Evolutionary conservation across 805 yeast genomes (phyloP).

Genomic region (Lachancea meyersii): DNA sequence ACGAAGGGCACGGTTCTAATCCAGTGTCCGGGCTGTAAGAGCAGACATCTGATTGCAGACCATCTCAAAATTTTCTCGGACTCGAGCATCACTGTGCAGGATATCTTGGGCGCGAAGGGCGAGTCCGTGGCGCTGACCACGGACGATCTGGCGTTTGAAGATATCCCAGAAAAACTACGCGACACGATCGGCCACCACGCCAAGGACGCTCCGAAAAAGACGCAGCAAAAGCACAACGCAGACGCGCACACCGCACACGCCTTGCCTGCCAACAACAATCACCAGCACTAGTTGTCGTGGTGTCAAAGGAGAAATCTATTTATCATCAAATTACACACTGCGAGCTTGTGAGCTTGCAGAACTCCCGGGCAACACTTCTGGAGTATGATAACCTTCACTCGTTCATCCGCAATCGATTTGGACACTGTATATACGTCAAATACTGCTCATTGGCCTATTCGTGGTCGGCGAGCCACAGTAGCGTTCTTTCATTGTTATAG

Average conservation of each 20-base stretch:
- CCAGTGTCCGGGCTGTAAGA: slow-evolving; percentile 87
- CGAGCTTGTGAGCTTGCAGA: too few species aligned
- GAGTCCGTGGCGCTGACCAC: slow-evolving; percentile 60
- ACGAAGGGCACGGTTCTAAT: slow-evolving; percentile 78
- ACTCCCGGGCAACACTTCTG: too few species aligned
- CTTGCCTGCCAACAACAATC: slow-evolving; percentile 10
- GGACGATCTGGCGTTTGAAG: slow-evolving; percentile 54
- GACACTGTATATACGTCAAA: too few species aligned
- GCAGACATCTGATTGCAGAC: slow-evolving; percentile 87
- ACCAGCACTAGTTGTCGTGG: background rate
- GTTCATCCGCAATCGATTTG: background rate
- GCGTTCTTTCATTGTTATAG: background rate
- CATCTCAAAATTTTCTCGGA: slow-evolving; percentile 81
- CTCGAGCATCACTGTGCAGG: slow-evolving; percentile 64
- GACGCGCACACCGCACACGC: slow-evolving; percentile 18
- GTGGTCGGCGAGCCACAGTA: background rate
- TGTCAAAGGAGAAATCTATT: background rate
- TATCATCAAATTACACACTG: too few species aligned
- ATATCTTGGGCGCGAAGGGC: slow-evolving; percentile 68
- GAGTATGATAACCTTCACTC: too few species aligned
- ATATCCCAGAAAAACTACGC: slow-evolving; percentile 30
- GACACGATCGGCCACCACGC: slow-evolving; percentile 56
- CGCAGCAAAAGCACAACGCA: slow-evolving; percentile 16
- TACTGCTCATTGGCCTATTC: too few species aligned
- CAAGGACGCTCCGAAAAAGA: slow-evolving; percentile 54